A percentile compares a stretch with the other conserved stretches of the same genome.
phyloP scores from a whole-genome alignment of 2,329 filamentous ascomycete species.

The Trichoderma sp. region DNA sequence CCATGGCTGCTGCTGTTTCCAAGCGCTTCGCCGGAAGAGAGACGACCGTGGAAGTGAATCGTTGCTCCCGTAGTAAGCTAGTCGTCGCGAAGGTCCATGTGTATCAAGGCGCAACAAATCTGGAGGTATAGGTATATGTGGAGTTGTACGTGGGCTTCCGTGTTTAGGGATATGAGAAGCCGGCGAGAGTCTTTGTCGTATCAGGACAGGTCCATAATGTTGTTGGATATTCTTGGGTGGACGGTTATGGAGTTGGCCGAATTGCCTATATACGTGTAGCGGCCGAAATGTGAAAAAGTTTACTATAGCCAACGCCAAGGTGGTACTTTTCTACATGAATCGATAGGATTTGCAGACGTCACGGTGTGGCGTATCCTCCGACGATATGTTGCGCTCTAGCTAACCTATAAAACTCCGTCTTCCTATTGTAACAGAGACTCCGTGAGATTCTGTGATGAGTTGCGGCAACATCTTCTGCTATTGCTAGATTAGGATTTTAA shows the following conservation, averaged over 20 bases:
- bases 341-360: neutral
- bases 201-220: neutral
- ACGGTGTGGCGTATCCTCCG: neutral
- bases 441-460: neutral
- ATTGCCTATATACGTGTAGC: neutral
- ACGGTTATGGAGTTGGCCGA: rapidly evolving
- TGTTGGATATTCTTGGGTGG: neutral
- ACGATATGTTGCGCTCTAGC: neutral
- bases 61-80: neutral
- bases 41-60: neutral
- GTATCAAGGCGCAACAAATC: neutral
- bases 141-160: neutral
- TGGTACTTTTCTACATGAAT: neutral
- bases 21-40: neutral
- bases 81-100: neutral
- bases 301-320: neutral
- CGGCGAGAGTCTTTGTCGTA: neutral
- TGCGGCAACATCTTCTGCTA: neutral
- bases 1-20: neutral
- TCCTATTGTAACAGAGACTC: neutral
- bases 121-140: neutral
- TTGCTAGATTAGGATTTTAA: neutral
- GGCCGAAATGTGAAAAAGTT: neutral
- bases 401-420: neutral
- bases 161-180: neutral